Evolutionary conservation across 192 early-diverging fungal species (phyloP).

Genomic region (Entomortierella beljakovae): DNA sequence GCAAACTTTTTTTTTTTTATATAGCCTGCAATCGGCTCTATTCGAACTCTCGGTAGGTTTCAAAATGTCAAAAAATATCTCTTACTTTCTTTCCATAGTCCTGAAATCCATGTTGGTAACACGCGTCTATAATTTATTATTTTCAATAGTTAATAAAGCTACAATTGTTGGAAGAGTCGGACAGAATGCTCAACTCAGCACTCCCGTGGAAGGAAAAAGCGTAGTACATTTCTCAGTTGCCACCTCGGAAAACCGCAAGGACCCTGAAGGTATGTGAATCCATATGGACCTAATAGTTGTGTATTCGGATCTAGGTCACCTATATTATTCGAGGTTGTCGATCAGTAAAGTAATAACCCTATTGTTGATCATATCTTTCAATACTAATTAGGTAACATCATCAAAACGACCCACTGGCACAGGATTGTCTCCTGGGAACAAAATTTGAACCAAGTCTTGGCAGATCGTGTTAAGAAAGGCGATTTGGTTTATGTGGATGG

Average conservation of each 20-base stretch:
- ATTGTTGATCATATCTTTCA: background rate
- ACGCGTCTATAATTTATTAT: background rate
- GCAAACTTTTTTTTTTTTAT: background rate
- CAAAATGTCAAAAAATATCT: background rate
- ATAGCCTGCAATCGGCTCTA: constrained; percentile 29
- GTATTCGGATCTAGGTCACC: background rate
- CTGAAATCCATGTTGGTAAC: too few relatives aligned
- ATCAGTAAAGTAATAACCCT: background rate
- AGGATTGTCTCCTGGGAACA: constrained; percentile 61
- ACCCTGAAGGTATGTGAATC: constrained; percentile 58
- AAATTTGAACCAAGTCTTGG: constrained; percentile 45
- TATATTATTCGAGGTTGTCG: too few relatives aligned
- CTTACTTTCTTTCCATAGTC: background rate
- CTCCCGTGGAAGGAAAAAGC: constrained; percentile 55
- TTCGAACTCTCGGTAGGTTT: constrained; percentile 33
- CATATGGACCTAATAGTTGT: background rate
- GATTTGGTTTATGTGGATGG: constrained; percentile 75
- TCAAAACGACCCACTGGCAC: constrained; percentile 80
- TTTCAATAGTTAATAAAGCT: constrained; percentile 69
- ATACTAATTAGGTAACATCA: constrained; percentile 59
- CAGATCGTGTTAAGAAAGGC: constrained; percentile 69
- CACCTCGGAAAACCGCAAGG: constrained; percentile 68
- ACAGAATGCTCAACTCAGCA: constrained; percentile 61
- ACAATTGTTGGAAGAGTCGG: constrained; percentile 74
- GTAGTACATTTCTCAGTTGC: constrained; percentile 70